These are phyloP conservation scores for Powellomyces hirtus DNA, from an alignment of 192 early-diverging fungal genomes.

Conservation along the genomic window DNA sequence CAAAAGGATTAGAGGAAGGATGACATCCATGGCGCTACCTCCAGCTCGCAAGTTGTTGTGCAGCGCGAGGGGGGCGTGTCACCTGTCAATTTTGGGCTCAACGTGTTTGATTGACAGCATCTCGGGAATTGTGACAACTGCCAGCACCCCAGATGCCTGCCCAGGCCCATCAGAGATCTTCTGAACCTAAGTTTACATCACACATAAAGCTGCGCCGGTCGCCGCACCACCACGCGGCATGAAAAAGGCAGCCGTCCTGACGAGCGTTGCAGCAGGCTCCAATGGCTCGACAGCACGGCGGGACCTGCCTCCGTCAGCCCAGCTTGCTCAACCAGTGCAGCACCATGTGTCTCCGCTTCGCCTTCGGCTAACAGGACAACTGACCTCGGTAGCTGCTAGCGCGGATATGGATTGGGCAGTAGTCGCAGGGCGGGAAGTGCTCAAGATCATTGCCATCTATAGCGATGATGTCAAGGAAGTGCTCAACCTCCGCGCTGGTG, in stretches of 20 bases:
- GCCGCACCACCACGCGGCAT: no score
- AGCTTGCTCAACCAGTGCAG: not conserved
- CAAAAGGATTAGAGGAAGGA: no score
- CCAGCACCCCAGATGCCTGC: no score
- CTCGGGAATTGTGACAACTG: no score
- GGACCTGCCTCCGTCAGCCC: not conserved
- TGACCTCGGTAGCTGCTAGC: conserved; percentile 56
- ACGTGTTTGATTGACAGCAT: no score
- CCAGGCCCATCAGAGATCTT: no score
- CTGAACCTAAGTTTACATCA: no score
- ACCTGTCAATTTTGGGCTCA: no score
- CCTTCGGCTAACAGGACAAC: not conserved
- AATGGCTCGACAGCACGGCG: not conserved
- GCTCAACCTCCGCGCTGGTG: conserved; percentile 64
- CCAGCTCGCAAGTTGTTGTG: no score
- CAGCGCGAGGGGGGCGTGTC: no score
- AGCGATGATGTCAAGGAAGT: conserved; percentile 56
- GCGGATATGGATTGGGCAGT: conserved; percentile 61
- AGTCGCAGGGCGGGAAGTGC: conserved; percentile 70
- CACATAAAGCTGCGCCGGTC: no score
- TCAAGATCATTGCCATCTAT: conserved; percentile 65
- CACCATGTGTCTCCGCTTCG: not conserved
- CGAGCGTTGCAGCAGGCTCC: not conserved
- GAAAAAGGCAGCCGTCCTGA: not conserved
- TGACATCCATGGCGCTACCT: no score